Conservation (phyloP, 2,329 filamentous ascomycete genomes). For the Xylaria sp. region DNA sequence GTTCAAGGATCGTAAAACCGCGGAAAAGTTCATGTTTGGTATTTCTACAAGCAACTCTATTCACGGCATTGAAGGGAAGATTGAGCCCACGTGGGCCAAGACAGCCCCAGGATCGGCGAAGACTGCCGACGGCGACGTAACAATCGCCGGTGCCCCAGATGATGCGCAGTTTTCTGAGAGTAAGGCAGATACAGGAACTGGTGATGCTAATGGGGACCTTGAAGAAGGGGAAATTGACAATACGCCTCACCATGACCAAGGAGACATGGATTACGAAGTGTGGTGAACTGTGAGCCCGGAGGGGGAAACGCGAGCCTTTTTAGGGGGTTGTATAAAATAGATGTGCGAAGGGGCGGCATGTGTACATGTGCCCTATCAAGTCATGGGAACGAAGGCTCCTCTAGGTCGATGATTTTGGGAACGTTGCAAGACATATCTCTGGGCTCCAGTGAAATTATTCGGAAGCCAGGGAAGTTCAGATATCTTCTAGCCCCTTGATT, state of each 20-base stretch:
- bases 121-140: constrained; percentile 37
- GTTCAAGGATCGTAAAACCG: constrained; percentile 75
- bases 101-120: constrained; percentile 43
- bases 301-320: neutral
- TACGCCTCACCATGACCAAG: constrained; percentile 41
- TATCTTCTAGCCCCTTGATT: neutral
- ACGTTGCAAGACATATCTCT: neutral
- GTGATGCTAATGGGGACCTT: constrained; percentile 32
- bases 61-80: constrained; percentile 68
- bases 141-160: constrained; percentile 40
- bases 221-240: constrained; percentile 48
- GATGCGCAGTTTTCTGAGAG: constrained; percentile 41
- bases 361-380: neutral
- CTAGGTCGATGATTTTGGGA: neutral
- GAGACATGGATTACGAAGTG: constrained; percentile 52
- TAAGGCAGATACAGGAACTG: constrained; percentile 39
- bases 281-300: constrained; percentile 37
- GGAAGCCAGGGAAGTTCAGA: neutral
- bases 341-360: neutral
- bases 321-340: constrained; percentile 2
- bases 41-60: constrained; percentile 62
- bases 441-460: neutral
- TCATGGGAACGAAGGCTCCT: neutral
- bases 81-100: constrained; percentile 73
- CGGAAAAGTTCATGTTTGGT: constrained; percentile 75